Conservation (phyloP, 306 rosid genomes). For the Pachyrhizus erosus region DNA sequence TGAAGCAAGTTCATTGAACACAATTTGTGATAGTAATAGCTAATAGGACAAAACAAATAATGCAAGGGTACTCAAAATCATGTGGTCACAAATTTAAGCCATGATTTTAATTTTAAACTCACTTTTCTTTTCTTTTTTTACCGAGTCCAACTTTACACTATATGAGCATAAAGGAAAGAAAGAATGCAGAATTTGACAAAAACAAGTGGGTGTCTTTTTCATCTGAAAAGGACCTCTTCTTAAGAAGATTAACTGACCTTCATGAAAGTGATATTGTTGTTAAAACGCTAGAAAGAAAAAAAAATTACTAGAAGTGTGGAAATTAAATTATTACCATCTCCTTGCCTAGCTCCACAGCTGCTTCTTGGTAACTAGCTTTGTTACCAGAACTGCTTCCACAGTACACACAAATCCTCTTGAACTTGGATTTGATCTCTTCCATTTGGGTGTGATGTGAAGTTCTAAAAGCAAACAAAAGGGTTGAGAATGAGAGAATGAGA, state of each 20-base stretch:
- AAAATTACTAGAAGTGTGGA: not conserved
- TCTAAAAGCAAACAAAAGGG: not conserved
- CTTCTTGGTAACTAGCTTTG: conserved; percentile 91
- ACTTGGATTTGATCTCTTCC: conserved; percentile 87
- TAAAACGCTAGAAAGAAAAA: not conserved
- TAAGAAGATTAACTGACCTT: not conserved
- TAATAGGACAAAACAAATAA: not conserved
- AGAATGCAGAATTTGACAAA: not conserved
- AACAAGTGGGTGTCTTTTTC: not conserved
- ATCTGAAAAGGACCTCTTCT: not conserved
- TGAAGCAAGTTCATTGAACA: not conserved
- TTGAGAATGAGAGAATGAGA: not conserved
- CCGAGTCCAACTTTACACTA: not conserved
- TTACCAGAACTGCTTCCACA: conserved; percentile 99
- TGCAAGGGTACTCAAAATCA: not conserved
- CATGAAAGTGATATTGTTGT: not conserved
- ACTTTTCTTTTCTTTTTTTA: not conserved
- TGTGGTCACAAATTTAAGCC: not conserved
- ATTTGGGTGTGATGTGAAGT: conserved; percentile 38
- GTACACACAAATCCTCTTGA: conserved; percentile 90
- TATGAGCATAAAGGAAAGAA: not conserved
- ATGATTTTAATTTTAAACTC: not conserved
- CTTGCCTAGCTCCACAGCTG: conserved; percentile 89
- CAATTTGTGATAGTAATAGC: not conserved
- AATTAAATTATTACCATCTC: conserved; percentile 67